A percentile compares a stretch with the other conserved stretches of the same genome.
phyloP scores from a whole-genome alignment of 1,139 yeast genomes.

The Protomyces inundatus region DNA sequence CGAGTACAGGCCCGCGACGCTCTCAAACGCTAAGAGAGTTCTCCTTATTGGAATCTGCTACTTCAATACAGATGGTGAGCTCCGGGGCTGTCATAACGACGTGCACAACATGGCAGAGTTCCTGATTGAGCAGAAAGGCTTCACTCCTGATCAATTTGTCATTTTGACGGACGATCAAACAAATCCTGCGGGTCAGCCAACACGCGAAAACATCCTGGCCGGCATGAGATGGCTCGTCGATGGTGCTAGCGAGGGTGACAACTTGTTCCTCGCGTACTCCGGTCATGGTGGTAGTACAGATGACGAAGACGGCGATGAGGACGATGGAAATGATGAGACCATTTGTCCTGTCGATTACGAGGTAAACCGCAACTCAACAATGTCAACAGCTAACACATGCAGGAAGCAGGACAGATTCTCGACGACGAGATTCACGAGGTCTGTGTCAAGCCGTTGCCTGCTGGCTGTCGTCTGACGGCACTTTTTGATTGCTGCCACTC shows the following conservation, averaged over 20 bases:
- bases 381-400: too few relatives aligned
- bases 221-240: slow-evolving; percentile 90
- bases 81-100: slow-evolving; percentile 81
- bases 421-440: slow-evolving; percentile 79
- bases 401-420: slow-evolving; percentile 49
- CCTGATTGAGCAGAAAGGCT: slow-evolving; percentile 54
- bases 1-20: slow-evolving; percentile 43
- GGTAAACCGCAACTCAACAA: slow-evolving; percentile 29
- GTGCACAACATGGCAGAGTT: slow-evolving; percentile 2
- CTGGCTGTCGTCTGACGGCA: slow-evolving; percentile 78
- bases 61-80: slow-evolving; percentile 59
- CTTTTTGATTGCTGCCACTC: slow-evolving; percentile 57
- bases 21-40: slow-evolving; percentile 54
- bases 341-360: slow-evolving; percentile 88
- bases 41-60: slow-evolving; percentile 82
- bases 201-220: slow-evolving; percentile 66
- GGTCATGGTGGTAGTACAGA: slow-evolving; percentile 88
- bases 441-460: slow-evolving; percentile 69
- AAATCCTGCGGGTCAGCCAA: slow-evolving; percentile 63
- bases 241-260: slow-evolving; percentile 50
- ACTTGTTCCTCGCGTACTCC: slow-evolving; percentile 46
- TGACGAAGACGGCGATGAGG: slow-evolving; percentile 86
- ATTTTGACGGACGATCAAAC: slow-evolving; percentile 74
- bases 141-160: slow-evolving; percentile 67
- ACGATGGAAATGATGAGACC: slow-evolving; percentile 81